Evolutionary conservation across 768 basidiomycete genomes (phyloP).

Genomic region (Gelatoporia subvermispora): DNA sequence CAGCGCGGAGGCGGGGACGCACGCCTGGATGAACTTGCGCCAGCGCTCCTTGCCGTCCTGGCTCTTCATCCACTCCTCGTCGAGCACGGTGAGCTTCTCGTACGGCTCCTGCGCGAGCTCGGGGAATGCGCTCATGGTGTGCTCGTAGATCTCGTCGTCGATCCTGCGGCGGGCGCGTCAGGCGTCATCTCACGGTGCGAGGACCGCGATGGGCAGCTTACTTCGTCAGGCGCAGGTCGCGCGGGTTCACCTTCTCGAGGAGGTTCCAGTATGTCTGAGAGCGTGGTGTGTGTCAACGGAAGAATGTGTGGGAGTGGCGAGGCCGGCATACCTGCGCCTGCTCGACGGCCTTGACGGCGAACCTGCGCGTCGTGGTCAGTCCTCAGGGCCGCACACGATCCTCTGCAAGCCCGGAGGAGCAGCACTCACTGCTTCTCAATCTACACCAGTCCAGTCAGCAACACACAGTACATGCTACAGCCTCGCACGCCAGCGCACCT

Average conservation of each 20-base stretch:
- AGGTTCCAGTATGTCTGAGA: slow-evolving; percentile 92
- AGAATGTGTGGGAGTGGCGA: neutral
- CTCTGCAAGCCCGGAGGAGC: neutral
- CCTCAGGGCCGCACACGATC: slow-evolving; percentile 6
- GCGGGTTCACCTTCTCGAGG: slow-evolving; percentile 73
- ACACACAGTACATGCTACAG: neutral
- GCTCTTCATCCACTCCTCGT: slow-evolving; percentile 94
- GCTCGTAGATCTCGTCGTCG: slow-evolving; percentile 88
- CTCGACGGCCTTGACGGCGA: slow-evolving; percentile 93
- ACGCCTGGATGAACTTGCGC: slow-evolving; percentile 83
- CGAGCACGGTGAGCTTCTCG: slow-evolving; percentile 48
- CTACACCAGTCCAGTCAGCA: slow-evolving; percentile 32
- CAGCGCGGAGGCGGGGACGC: slow-evolving; percentile 18
- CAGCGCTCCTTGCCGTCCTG: slow-evolving; percentile 82
- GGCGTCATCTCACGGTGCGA: neutral
- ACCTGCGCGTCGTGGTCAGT: slow-evolving; percentile 35
- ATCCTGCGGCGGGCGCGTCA: slow-evolving; percentile 23
- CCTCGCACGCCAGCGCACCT: slow-evolving; percentile 47
- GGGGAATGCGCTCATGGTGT: slow-evolving; percentile 75
- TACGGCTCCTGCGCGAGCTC: slow-evolving; percentile 46
- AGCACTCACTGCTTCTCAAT: slow-evolving; percentile 92
- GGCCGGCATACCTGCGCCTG: slow-evolving; percentile 76
- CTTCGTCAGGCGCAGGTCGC: slow-evolving; percentile 79
- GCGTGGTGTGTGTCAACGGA: neutral
- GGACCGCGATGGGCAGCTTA: slow-evolving; percentile 28